These are phyloP conservation scores for Paracoccidioides brasiliensis DNA, from an alignment of 2,329 filamentous ascomycete genomes.

Conservation along the genomic window DNA sequence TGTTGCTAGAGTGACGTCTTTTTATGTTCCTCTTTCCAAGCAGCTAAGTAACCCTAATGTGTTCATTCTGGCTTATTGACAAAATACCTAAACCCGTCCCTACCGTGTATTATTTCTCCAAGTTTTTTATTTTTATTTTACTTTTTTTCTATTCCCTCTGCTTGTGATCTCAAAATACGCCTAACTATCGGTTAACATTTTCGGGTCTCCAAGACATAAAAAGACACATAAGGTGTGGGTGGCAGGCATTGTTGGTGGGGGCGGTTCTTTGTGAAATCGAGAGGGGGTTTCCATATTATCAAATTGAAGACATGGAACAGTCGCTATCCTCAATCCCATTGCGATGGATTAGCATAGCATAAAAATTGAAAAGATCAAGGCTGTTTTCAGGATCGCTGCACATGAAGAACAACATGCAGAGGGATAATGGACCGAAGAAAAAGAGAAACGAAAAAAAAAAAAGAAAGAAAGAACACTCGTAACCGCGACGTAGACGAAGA, in stretches of 20 bases:
- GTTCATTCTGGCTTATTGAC: neutral
- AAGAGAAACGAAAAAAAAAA: neutral
- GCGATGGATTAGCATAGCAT: neutral
- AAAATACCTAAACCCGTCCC: neutral
- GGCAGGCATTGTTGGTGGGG: neutral
- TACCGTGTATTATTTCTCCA: neutral
- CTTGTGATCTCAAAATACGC: neutral
- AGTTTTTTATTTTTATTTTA: neutral
- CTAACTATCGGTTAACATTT: conserved; percentile 1
- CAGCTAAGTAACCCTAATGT: neutral
- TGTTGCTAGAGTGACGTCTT: neutral
- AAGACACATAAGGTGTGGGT: neutral
- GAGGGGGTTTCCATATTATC: neutral
- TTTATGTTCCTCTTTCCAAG: neutral
- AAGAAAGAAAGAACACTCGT: neutral
- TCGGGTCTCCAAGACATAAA: neutral
- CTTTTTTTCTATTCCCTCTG: neutral
- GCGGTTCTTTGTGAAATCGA: neutral
- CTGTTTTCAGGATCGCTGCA: neutral
- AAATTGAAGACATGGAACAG: neutral
- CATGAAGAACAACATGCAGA: neutral
- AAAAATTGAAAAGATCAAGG: neutral
- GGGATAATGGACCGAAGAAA: neutral
- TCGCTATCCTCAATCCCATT: neutral
- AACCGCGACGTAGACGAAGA: neutral